A percentile compares a stretch with the other conserved stretches of the same genome.
Conservation (phyloP, 2,329 filamentous ascomycete species). For the Aspergillus pseudonomiae region DNA sequence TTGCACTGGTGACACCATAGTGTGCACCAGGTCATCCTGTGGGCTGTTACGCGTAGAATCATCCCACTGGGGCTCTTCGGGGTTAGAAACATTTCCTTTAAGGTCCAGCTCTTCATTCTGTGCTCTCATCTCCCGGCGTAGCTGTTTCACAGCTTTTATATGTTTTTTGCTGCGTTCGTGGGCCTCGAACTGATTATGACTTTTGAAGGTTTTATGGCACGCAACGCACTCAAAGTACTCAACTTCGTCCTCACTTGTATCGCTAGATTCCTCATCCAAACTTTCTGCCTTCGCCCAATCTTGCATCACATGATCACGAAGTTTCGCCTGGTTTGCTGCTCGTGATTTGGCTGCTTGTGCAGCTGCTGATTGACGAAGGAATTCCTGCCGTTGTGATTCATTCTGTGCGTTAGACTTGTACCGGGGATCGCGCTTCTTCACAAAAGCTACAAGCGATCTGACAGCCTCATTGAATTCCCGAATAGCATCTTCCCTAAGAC, state of each 20-base stretch:
- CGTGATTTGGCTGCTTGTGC: conserved; percentile 83
- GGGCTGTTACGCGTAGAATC: no score
- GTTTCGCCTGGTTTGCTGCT: conserved; percentile 76
- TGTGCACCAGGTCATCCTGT: neutral
- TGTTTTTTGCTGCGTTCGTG: conserved; percentile 99
- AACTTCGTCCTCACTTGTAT: conserved; percentile 51
- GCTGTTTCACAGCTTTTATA: conserved; percentile 76
- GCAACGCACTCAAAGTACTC: conserved; percentile 66
- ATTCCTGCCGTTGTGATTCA: conserved; percentile 78
- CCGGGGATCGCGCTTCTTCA: conserved; percentile 86
- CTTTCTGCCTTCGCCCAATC: conserved; percentile 72
- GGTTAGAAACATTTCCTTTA: conserved; percentile 9
- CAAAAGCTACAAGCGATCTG: conserved; percentile 80
- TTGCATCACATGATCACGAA: conserved; percentile 66
- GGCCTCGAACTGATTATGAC: conserved; percentile 84
- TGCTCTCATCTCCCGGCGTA: conserved; percentile 79
- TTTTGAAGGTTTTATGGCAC: conserved; percentile 74
- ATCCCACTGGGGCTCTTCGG: neutral
- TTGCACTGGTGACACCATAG: neutral
- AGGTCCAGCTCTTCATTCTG: conserved; percentile 64
- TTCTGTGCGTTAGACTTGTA: conserved; percentile 76
- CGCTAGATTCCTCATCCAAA: conserved; percentile 53
- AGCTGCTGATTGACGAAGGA: conserved; percentile 74
- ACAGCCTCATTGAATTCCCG: conserved; percentile 94
- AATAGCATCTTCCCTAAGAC: conserved; percentile 76